A percentile compares a stretch with the other conserved stretches of the same genome.
Evolutionary conservation across 1,284 basidiomycete genomes (phyloP).

Genomic region (Apiotrichum sp.): DNA sequence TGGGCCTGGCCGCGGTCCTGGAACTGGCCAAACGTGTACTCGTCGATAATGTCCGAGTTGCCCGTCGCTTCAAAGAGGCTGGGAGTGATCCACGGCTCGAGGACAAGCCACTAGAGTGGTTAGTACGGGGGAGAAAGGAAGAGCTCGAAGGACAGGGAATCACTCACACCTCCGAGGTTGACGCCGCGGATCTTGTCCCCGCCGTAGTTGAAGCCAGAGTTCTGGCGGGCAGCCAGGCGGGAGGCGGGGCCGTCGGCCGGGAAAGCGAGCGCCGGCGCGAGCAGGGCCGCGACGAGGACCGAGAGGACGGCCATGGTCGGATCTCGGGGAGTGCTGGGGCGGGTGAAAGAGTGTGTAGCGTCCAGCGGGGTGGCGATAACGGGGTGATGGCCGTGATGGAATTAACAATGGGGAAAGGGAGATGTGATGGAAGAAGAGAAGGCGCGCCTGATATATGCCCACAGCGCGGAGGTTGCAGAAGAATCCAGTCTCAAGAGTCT

Average conservation of each 20-base stretch:
- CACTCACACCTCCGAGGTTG: slow-evolving; percentile 45
- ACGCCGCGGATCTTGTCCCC: slow-evolving; percentile 44
- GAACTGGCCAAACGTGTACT: slow-evolving; percentile 63
- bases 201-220: slow-evolving; percentile 28
- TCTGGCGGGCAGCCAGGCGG: neutral
- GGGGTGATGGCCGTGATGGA: too few species aligned
- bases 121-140: neutral
- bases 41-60: slow-evolving; percentile 63
- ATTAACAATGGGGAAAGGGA: too few species aligned
- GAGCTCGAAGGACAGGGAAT: too few species aligned
- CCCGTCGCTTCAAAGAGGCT: slow-evolving; percentile 76
- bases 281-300: neutral
- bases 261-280: neutral
- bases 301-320: neutral
- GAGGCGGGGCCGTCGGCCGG: neutral
- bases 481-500: too few species aligned
- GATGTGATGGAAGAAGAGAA: too few species aligned
- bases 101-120: slow-evolving; percentile 30
- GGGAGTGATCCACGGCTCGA: slow-evolving; percentile 54
- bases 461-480: too few species aligned
- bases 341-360: neutral
- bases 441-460: too few species aligned
- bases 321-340: neutral
- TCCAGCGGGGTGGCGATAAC: too few species aligned
- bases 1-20: slow-evolving; percentile 39